Evolutionary conservation across 495 filamentous ascomycete species (phyloP).

Genomic region (Chaetomium fimeti): DNA sequence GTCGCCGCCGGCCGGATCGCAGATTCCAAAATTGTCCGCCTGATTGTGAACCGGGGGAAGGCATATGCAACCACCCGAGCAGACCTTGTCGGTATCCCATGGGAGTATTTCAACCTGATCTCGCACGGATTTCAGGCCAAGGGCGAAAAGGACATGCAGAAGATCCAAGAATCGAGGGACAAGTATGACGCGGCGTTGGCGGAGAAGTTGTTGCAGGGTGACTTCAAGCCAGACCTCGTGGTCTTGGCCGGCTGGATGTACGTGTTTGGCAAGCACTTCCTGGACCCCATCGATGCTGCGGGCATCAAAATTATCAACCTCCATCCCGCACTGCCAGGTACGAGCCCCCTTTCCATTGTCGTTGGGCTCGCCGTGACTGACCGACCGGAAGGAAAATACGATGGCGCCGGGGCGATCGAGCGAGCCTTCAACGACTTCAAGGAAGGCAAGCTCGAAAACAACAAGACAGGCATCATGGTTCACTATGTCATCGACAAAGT

Average conservation of each 20-base stretch:
- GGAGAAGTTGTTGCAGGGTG: constrained; percentile 55
- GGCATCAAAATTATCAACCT: constrained; percentile 77
- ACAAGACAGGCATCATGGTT: constrained; percentile 86
- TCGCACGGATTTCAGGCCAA: constrained; percentile 54
- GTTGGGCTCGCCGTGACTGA: background rate
- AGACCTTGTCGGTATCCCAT: constrained; percentile 66
- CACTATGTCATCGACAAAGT: constrained; percentile 85
- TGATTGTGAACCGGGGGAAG: constrained; percentile 78
- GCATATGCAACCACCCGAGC: constrained; percentile 80
- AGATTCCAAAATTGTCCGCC: constrained; percentile 63
- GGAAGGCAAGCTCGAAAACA: constrained; percentile 63
- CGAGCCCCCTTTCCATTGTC: background rate
- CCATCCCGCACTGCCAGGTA: constrained; percentile 70
- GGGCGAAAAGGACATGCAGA: constrained; percentile 51
- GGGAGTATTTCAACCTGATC: constrained; percentile 82
- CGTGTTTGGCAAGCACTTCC: constrained; percentile 45
- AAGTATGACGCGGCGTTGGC: constrained; percentile 83
- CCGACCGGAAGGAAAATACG: constrained; percentile 57
- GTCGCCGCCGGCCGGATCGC: constrained; percentile 54
- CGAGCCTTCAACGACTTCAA: constrained; percentile 74
- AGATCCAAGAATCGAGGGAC: constrained; percentile 60
- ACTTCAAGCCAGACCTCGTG: constrained; percentile 67
- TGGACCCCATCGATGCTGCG: constrained; percentile 61
- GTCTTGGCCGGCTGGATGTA: constrained; percentile 72
- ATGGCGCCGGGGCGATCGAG: constrained; percentile 75